Base-by-base conservation (phyloP, 768 basidiomycete species). In the Sarcodon sp. region DNA sequence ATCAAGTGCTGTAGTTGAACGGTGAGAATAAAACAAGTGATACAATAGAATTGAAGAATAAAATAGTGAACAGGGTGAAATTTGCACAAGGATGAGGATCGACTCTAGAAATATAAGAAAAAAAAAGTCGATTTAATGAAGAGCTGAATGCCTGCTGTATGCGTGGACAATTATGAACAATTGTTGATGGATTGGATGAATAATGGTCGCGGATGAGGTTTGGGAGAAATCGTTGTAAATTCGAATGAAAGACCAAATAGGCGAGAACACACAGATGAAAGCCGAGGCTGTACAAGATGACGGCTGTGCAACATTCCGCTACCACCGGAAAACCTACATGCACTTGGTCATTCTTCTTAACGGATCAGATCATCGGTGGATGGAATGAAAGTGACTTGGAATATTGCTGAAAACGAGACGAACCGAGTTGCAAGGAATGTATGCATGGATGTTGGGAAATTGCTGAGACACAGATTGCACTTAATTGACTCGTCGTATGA, bases 1-100 rank as follows among this genome's bases (percentile, higher is more conserved):
- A 27, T 27, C 21, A 27, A 27, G 21, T 27, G 21, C 21, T 27
- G 21, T 27, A 27, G 21, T 27, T 27, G 21, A 4, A 6, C 57
- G 50, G 56, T 51, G 47, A 53, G 51, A 54, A 54, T 64, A 70
- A 66, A 67, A 69, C 69, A 73, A 27, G 70, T 66, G 72, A 79
- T 85, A 82, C 61, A 62, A 62, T 62, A 62, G 60, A 83, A 72
- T 69, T 81, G 80, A 83, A 77, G 74, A 85, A 86, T 86, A 86
- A 87, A 71, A 76, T 80, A 80, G 76, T 78, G 71, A 77, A 67
- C 70, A 76, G 74, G 69, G 72, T 72, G 65, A 66, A 58, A 64
- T 62, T 58, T 64, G 59, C 62, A 69, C 67, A 61, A 63, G 66
- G 65, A 69, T 65, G 69, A 50, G 51, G 51, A 44, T 37, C 44